Base-by-base conservation (phyloP, 371 early-diverging fungal species). In the Blakeslea trispora region DNA sequence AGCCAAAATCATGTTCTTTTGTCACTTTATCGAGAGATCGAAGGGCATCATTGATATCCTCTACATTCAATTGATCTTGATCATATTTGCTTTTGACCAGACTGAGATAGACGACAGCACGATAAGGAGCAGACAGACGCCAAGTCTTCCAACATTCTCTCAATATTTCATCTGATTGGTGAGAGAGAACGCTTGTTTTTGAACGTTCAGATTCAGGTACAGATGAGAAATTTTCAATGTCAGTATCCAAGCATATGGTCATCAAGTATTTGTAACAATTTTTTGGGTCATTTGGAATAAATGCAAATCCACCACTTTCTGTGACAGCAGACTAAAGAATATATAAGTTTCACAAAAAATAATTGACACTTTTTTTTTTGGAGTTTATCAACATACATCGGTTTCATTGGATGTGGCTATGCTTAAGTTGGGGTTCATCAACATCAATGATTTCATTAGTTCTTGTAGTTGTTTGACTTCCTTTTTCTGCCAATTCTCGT, bases 91-190 rank as follows among this genome's bases (percentile, higher is more conserved):
- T 55, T 59, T 83, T 81, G 22, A 86, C 66, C 8, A 81, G 56
- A 14, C 81, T 85, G 50, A 87, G 72, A 18, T 81, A 71, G 24
- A 85, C 72, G 5, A 79, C 75, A 22, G 80, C 80, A 39, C 84
- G 67, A 59, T 75, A 86, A 13, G 83, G 73, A 8, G 71, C 68
- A 19, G 84, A 81, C 34, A 87, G 45, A 48, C 87, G 69, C 87
- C 87, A 87, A 0, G 81, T 79, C 37, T 80, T 81, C 39, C 79
- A 77, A 44, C 82, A 79, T 52, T 86, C 86, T 39, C 74, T 77
- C 23, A 87, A 61, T 10, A 87, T 51, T 6, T 82, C 75, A 44
- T 69, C 79, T 15, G 82, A 79, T 13, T 69, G 54, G 0, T 60
- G 56, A 5, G 86, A 81, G 9, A 86, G 64, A 15, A 28, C 57